Percentiles rank a stretch among this genome's conserved stretches.
phyloP scores from a whole-genome alignment of 805 yeast species.

The Cyberlindnera mycetangii region DNA sequence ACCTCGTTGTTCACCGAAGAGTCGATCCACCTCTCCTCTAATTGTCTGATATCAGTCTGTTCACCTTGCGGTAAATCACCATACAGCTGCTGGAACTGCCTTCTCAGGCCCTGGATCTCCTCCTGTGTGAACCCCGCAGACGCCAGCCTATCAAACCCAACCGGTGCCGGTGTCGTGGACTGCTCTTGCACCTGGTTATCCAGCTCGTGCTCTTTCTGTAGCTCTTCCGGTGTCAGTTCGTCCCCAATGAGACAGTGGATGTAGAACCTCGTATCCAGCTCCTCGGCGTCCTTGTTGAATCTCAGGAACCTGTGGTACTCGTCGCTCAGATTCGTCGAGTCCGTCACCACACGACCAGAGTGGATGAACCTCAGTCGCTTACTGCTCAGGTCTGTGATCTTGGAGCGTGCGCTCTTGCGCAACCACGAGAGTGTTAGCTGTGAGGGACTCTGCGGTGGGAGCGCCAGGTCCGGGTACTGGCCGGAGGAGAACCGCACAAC shows the following conservation, averaged over 20 bases:
- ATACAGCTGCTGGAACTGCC: slow-evolving; percentile 71
- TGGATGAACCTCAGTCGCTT: slow-evolving; percentile 62
- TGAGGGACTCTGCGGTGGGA: slow-evolving; percentile 33
- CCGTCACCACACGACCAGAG: slow-evolving; percentile 63
- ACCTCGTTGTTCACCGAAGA: slow-evolving; percentile 52
- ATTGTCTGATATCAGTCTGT: slow-evolving; percentile 50
- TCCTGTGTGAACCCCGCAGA: slow-evolving; percentile 80
- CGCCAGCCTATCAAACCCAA: slow-evolving; percentile 82
- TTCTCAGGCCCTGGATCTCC: slow-evolving; percentile 68
- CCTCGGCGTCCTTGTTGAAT: slow-evolving; percentile 13
- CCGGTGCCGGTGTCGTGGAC: slow-evolving; percentile 62
- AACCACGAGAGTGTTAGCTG: slow-evolving; percentile 38
- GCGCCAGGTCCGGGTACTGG: slow-evolving; percentile 36
- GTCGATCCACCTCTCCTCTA: slow-evolving; percentile 90
- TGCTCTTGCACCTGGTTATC: slow-evolving; percentile 51
- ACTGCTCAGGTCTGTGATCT: slow-evolving; percentile 26
- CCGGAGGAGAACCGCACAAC: slow-evolving; percentile 47
- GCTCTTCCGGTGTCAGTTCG: slow-evolving; percentile 48
- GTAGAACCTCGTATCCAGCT: slow-evolving; percentile 41
- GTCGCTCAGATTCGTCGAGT: slow-evolving; percentile 49
- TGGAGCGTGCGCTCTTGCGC: slow-evolving; percentile 40
- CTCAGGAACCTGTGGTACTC: slow-evolving; percentile 40
- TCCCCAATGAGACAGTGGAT: slow-evolving; percentile 82
- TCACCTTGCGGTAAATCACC: slow-evolving; percentile 39
- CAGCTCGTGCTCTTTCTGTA: slow-evolving; percentile 55